These are phyloP conservation scores for Cymbopogon flexuosus DNA, from an alignment of 202 grass and related monocot genomes.

Conservation along the genomic window DNA sequence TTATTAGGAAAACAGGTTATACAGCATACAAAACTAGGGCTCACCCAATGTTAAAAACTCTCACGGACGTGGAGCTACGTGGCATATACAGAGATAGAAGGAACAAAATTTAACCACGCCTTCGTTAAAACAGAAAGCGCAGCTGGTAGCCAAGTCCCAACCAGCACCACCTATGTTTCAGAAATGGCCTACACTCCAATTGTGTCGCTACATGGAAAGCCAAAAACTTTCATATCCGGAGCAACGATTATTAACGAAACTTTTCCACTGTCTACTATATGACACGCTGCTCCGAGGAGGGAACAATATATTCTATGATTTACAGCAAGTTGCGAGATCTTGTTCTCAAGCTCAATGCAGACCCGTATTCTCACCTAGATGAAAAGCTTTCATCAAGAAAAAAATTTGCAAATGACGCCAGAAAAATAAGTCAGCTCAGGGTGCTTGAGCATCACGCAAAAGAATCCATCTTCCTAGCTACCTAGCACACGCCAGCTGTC, in stretches of 20 bases:
- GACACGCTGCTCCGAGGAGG: not conserved
- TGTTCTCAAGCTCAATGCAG: constrained; percentile 24
- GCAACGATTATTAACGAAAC: constrained; percentile 56
- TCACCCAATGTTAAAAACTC: not conserved
- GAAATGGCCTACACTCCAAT: constrained; percentile 11
- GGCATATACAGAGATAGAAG: not conserved
- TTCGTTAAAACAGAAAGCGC: constrained; percentile 6
- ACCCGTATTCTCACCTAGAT: constrained; percentile 12
- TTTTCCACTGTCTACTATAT: constrained; percentile 22
- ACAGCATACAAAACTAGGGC: not conserved
- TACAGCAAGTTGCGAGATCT: not conserved
- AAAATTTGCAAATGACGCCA: constrained; percentile 28
- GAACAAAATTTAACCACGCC: constrained; percentile 8
- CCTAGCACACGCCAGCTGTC: not conserved
- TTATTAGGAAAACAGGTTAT: not conserved
- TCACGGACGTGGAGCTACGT: not conserved
- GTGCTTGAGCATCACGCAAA: constrained; percentile 32
- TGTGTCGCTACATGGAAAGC: constrained; percentile 17
- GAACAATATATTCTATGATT: constrained; percentile 5
- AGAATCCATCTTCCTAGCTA: constrained; percentile 35
- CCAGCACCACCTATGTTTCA: constrained; percentile 1
- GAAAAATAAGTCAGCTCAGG: constrained; percentile 24
- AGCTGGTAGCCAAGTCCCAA: not conserved
- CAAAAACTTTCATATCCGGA: constrained; percentile 39
- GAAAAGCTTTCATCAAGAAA: constrained; percentile 31